A percentile compares a stretch with the other conserved stretches of the same genome.
Evolutionary conservation across 2,329 filamentous ascomycete species (phyloP).

Genomic region (Fusarium nodosum): DNA sequence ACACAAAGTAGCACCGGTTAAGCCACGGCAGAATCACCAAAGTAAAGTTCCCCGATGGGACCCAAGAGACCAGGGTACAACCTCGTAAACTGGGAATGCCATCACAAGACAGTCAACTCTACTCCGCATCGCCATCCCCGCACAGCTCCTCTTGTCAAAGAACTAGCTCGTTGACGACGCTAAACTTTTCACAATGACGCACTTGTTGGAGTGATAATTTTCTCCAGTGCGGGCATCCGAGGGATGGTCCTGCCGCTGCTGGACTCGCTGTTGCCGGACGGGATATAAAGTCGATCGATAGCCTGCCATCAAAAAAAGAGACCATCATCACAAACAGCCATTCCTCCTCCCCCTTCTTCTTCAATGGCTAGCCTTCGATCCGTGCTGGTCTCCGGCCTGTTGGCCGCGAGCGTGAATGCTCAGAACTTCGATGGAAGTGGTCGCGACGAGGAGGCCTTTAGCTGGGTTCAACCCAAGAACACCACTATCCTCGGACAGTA

Average conservation of each 20-base stretch:
- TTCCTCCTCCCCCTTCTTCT: neutral
- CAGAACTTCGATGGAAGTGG: slow-evolving; percentile 48
- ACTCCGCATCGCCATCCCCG: slow-evolving; percentile 22
- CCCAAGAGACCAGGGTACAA: neutral
- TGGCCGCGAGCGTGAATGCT: slow-evolving; percentile 48
- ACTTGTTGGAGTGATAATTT: slow-evolving; percentile 1
- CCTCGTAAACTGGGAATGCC: slow-evolving; percentile 36
- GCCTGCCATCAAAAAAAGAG: slow-evolving; percentile 4
- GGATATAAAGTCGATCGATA: slow-evolving; percentile 28
- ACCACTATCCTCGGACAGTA: slow-evolving; percentile 58
- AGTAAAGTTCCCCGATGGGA: slow-evolving; percentile 23
- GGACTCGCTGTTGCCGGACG: slow-evolving; percentile 1
- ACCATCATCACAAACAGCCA: slow-evolving; percentile 22
- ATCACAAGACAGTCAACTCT: slow-evolving; percentile 27
- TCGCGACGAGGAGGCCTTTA: slow-evolving; percentile 52
- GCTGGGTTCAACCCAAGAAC: slow-evolving; percentile 58
- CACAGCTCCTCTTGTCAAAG: slow-evolving; percentile 16
- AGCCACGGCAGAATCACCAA: slow-evolving; percentile 19
- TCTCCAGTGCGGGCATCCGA: slow-evolving; percentile 4
- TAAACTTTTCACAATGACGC: slow-evolving; percentile 30
- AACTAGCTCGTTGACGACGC: neutral
- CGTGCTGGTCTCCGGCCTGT: slow-evolving; percentile 57
- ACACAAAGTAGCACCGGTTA: slow-evolving; percentile 5
- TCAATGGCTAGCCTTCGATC: slow-evolving; percentile 46
- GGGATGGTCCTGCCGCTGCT: slow-evolving; percentile 11